Percentiles rank a stretch among this genome's conserved stretches.
Conservation (phyloP, 2,329 filamentous ascomycete genomes). For the Paramyrothecium roridum region DNA sequence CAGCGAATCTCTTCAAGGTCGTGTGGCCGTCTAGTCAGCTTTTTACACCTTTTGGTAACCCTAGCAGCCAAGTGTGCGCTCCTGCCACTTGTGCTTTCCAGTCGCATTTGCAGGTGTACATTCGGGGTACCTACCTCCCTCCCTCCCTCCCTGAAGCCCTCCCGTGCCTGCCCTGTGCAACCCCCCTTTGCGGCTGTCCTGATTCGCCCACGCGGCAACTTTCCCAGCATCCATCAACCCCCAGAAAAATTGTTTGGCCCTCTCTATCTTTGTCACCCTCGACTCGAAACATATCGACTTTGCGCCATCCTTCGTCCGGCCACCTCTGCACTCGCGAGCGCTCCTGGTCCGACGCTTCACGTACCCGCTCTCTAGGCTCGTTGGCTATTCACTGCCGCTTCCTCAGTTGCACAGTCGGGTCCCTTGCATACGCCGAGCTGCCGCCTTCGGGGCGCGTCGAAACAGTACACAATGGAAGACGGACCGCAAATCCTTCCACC, state of each 20-base stretch:
- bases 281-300: not conserved
- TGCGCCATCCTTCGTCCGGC: not conserved
- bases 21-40: no score
- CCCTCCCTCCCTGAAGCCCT: not conserved
- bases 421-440: not conserved
- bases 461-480: slow-evolving; percentile 40
- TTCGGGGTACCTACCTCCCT: not conserved
- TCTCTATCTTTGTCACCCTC: not conserved
- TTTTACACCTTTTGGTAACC: no score
- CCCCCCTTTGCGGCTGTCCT: not conserved
- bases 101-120: no score
- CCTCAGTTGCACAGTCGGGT: not conserved
- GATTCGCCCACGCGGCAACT: not conserved
- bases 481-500: slow-evolving; percentile 33
- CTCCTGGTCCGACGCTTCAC: not conserved
- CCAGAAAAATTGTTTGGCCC: not conserved
- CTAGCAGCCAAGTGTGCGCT: no score
- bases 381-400: not conserved
- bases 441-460: not conserved
- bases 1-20: no score
- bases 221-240: not conserved
- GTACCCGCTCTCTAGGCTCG: not conserved
- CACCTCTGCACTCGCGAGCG: not conserved
- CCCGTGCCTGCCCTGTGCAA: not conserved
- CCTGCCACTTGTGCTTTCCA: no score